Evolutionary conservation across 768 basidiomycete genomes (phyloP), one percentile per base, ranked within the genome.

Genomic region (Floccularia luteovirens): DNA sequence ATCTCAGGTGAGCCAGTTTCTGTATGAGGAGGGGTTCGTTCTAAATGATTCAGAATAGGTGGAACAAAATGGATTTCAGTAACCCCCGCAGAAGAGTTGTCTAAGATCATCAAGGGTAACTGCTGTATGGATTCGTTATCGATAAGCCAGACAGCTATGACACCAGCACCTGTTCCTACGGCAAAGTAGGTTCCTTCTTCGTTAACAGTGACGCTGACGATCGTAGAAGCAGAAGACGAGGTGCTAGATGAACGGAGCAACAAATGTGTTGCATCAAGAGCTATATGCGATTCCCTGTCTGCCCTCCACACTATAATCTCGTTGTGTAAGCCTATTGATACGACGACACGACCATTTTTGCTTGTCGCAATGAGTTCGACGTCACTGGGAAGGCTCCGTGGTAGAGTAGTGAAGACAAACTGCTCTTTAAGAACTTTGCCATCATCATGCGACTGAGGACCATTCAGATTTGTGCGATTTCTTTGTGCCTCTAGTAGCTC

Each of bases 401-500:
- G 82, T 10, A 94, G 67, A 1, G 84, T 82, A 5, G 70, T 67
- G 49, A 90, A 87, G 13, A 68, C 59, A 2, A 83, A 55, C 11
- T 66, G 32, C 54, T 19, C 58, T 63, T 39, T 73, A 54, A 2
- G 62, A 40, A 37, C 54, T 59, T 14, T 37, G 48, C 31, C 56
- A 55, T 38, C 32, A 34, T 63, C 57, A 13, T 50, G 36, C 4
- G 45, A 31, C 3, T 62, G 57, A 6, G 57, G 48, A 5, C 57
- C 48, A 43, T 71, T 69, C 1, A 64, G 52, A 24, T 75, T 76
- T 1, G 64, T 64, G 23, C 76, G 71, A 53, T 83, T 72, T 28
- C 82, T 71, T 51, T 92, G 90, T 2, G 88, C 85, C 51, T 92
- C 92, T 24, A 96, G 70, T 1, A 92, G 74, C 43, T 99, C 92